phyloP scores from a whole-genome alignment of 1,284 basidiomycete genomes.

The Veloboletus limbatus region DNA sequence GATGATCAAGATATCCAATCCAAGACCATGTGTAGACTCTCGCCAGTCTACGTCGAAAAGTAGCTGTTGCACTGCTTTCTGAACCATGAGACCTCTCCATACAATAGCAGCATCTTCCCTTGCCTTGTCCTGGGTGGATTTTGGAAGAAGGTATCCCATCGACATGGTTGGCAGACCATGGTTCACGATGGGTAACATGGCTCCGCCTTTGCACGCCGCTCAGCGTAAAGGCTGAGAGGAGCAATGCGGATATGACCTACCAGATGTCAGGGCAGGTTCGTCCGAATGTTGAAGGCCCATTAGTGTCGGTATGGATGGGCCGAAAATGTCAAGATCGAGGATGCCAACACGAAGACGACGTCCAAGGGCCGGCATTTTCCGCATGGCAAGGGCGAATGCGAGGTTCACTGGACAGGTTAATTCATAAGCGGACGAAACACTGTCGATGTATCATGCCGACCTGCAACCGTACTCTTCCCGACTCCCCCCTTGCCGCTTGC shows the following conservation, averaged over 20 bases:
- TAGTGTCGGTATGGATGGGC: constrained; percentile 92
- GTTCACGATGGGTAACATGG: constrained; percentile 82
- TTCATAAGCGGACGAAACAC: not conserved
- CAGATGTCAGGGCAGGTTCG: constrained; percentile 76
- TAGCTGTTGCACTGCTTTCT: constrained; percentile 96
- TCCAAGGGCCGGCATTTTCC: constrained; percentile 19
- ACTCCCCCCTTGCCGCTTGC: constrained; percentile 97
- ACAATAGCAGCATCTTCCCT: constrained; percentile 64
- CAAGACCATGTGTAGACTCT: constrained; percentile 38
- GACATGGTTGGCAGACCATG: constrained; percentile 96
- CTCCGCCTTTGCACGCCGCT: constrained; percentile 51
- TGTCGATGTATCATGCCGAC: constrained; percentile 40
- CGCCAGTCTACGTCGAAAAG: constrained; percentile 97
- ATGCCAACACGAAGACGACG: constrained; percentile 72
- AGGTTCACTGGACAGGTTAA: constrained; percentile 63
- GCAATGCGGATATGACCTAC: constrained; percentile 40
- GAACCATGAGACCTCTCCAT: constrained; percentile 98
- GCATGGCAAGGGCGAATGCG: constrained; percentile 69
- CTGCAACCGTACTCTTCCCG: constrained; percentile 93
- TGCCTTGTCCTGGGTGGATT: constrained; percentile 22
- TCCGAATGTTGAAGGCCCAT: constrained; percentile 85
- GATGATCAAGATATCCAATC: constrained; percentile 84
- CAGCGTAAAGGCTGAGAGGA: not conserved
- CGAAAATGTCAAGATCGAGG: constrained; percentile 94
- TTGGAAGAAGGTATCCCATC: constrained; percentile 85